Conservation (phyloP, 257 asterid genomes). For the Scutellaria minor region DNA sequence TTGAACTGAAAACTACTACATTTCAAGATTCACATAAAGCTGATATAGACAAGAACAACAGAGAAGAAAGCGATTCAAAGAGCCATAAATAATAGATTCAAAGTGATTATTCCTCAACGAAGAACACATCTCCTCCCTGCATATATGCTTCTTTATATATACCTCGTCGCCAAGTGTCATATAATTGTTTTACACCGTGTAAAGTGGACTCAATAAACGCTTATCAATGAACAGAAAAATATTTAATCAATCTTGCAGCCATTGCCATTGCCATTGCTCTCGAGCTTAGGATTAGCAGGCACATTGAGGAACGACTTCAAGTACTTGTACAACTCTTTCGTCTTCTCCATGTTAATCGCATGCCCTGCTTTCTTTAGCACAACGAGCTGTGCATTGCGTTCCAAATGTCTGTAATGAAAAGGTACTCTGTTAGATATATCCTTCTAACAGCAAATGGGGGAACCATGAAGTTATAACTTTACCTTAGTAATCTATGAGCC, state of each 20-base stretch:
- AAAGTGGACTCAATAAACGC: neutral
- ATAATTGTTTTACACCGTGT: no score
- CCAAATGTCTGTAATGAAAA: slow-evolving; percentile 66
- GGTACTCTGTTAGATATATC: neutral
- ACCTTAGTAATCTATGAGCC: slow-evolving; percentile 76
- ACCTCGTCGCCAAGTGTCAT: no score
- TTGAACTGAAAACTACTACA: no score
- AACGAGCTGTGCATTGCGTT: slow-evolving; percentile 56
- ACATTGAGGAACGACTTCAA: slow-evolving; percentile 60
- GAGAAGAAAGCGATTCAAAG: no score
- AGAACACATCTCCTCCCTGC: no score
- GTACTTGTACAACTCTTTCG: slow-evolving; percentile 62
- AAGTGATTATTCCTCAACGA: no score
- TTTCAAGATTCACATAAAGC: no score
- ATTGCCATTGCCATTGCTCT: slow-evolving; percentile 38
- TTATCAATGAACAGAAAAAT: neutral
- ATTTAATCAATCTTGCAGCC: slow-evolving; percentile 49
- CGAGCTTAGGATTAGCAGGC: slow-evolving; percentile 41
- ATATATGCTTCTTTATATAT: no score
- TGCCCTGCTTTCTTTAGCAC: slow-evolving; percentile 79
- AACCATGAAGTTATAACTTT: neutral
- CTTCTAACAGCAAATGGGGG: neutral
- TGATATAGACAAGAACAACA: no score
- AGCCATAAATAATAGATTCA: no score
- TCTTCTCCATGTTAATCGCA: slow-evolving; percentile 75